Conservation (phyloP, 805 yeast species). For the Yamadazyma nakazawae region DNA sequence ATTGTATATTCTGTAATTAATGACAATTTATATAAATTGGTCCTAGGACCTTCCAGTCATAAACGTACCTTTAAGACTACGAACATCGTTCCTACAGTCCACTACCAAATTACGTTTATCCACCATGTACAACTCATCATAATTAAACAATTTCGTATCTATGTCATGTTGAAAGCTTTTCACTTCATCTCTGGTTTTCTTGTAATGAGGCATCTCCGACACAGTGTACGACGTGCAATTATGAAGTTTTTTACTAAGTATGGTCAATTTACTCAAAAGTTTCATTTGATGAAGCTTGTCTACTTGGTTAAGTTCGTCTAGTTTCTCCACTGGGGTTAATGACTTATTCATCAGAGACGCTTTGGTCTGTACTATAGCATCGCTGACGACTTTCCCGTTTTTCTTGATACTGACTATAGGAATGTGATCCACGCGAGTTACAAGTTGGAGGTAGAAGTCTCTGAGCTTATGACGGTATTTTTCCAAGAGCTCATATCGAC, state of each 20-base stretch:
- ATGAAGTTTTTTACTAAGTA: constrained; percentile 20
- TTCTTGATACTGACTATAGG: constrained; percentile 37
- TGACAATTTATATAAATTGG: no score
- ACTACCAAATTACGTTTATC: constrained; percentile 28
- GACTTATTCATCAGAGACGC: constrained; percentile 18
- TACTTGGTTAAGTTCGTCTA: constrained; percentile 14
- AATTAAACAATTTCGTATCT: constrained; percentile 34
- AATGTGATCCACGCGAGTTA: constrained; percentile 33
- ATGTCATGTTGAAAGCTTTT: constrained; percentile 36
- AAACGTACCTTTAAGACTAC: constrained; percentile 41
- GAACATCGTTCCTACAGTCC: constrained; percentile 36
- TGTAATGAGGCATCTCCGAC: constrained; percentile 32
- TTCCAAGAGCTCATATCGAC: constrained; percentile 35
- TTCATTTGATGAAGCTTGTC: constrained; percentile 27
- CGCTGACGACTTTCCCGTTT: constrained; percentile 32
- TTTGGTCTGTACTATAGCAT: constrained; percentile 37
- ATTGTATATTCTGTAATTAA: no score
- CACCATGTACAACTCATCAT: constrained; percentile 24
- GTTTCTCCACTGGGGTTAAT: constrained; percentile 13
- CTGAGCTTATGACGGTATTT: constrained; percentile 29
- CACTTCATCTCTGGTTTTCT: constrained; percentile 23
- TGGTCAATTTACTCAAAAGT: constrained; percentile 22
- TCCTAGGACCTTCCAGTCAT: constrained; percentile 35
- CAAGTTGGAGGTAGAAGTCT: constrained; percentile 32
- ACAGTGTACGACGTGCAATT: constrained; percentile 26